These are phyloP conservation scores for Allium sativum DNA, from an alignment of 106 monocot species.

Conservation along the genomic window DNA sequence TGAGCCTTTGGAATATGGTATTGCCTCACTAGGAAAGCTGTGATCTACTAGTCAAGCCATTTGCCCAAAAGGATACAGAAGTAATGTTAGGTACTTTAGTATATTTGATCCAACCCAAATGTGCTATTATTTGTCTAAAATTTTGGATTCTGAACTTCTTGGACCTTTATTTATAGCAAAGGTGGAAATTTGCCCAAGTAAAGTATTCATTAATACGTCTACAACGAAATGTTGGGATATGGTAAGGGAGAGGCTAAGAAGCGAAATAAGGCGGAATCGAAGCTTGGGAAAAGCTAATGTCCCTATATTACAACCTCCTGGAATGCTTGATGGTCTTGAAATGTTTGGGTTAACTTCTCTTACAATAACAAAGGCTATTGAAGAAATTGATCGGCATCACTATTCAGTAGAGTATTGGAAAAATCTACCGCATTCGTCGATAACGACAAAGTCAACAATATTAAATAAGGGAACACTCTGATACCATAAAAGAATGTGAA, in stretches of 20 bases:
- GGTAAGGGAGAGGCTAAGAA: constrained; percentile 72
- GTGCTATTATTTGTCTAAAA: no score
- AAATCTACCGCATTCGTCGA: constrained; percentile 5
- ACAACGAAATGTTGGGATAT: constrained; percentile 80
- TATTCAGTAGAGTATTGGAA: constrained; percentile 47
- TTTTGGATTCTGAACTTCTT: no score
- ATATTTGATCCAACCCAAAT: no score
- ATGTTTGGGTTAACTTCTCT: constrained; percentile 91
- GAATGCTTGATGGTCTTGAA: constrained; percentile 78
- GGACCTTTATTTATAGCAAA: no score
- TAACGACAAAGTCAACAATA: not conserved
- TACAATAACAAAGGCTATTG: constrained; percentile 50
- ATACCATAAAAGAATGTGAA: no score
- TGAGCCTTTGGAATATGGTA: no score
- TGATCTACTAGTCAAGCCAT: no score
- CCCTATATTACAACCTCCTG: constrained; percentile 61
- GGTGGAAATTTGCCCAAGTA: constrained; percentile 50
- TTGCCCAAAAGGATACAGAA: no score
- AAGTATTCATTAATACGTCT: constrained; percentile 72
- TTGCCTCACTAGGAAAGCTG: no score
- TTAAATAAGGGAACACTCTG: not conserved
- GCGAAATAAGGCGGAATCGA: constrained; percentile 54
- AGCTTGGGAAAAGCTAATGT: constrained; percentile 31
- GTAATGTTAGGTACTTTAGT: no score
- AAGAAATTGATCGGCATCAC: constrained; percentile 30